These are phyloP conservation scores for Geotrichum histeridarum DNA, from an alignment of 1,139 yeast genomes.

Conservation along the genomic window DNA sequence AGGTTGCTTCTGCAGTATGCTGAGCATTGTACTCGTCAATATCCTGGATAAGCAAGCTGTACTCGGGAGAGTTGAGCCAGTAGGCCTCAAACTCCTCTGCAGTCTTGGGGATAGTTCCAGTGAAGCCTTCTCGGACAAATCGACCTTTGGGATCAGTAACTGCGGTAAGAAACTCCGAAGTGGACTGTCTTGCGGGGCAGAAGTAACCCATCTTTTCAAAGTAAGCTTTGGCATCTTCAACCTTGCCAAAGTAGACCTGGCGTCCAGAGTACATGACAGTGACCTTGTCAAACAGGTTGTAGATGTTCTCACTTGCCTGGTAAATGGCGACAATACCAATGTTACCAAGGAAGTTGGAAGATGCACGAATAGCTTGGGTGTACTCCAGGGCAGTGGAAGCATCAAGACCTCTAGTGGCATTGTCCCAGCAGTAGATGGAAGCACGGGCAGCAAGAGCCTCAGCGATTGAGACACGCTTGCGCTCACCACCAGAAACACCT, in stretches of 20 bases:
- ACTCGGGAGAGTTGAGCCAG: slow-evolving; percentile 52
- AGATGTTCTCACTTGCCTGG: slow-evolving; percentile 61
- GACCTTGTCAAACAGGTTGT: slow-evolving; percentile 56
- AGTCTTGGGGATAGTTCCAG: slow-evolving; percentile 44
- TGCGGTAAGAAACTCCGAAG: slow-evolving; percentile 57
- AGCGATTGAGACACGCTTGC: slow-evolving; percentile 55
- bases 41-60: slow-evolving; percentile 36
- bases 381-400: slow-evolving; percentile 65
- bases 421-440: slow-evolving; percentile 61
- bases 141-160: slow-evolving; percentile 54
- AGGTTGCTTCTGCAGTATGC: slow-evolving; percentile 39
- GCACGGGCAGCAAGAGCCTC: slow-evolving; percentile 56
- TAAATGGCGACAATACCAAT: slow-evolving; percentile 53
- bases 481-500: slow-evolving; percentile 60
- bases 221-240: slow-evolving; percentile 45
- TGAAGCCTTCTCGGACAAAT: slow-evolving; percentile 38
- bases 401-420: slow-evolving; percentile 66
- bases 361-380: slow-evolving; percentile 53
- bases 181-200: slow-evolving; percentile 56
- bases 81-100: slow-evolving; percentile 51
- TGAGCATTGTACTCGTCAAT: slow-evolving; percentile 41
- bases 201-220: slow-evolving; percentile 56
- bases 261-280: slow-evolving; percentile 53
- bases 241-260: slow-evolving; percentile 55
- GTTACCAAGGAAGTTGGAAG: slow-evolving; percentile 49